These are phyloP conservation scores for Xylaria acuta DNA, from an alignment of 495 filamentous ascomycete genomes.

Conservation along the genomic window DNA sequence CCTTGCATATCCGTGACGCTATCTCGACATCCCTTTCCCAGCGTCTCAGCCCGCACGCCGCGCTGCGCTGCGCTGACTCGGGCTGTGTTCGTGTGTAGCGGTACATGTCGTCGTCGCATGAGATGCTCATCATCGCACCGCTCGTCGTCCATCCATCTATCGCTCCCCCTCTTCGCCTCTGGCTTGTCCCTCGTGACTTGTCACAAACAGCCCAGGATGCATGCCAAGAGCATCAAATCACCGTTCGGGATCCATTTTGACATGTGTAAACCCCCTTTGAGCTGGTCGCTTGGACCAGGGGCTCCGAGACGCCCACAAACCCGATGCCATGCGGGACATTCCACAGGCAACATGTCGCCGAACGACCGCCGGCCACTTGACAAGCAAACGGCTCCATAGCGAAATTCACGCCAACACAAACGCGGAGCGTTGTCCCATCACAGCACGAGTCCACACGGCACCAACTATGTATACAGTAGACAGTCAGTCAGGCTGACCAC, in stretches of 20 bases:
- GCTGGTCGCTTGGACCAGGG: conserved; percentile 8
- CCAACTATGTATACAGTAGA: background rate
- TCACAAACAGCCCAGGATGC: conserved; percentile 23
- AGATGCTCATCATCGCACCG: conserved; percentile 18
- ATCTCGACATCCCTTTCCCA: conserved; percentile 36
- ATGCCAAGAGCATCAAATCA: conserved; percentile 24
- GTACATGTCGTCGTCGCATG: conserved; percentile 14
- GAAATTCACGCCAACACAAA: conserved; percentile 23
- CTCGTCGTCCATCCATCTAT: conserved; percentile 9
- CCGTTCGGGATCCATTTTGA: conserved; percentile 18
- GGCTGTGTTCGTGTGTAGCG: conserved; percentile 9
- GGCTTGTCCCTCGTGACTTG: conserved; percentile 22
- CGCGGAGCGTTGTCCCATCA: conserved; percentile 1
- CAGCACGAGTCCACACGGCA: background rate
- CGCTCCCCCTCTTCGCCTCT: conserved; percentile 26
- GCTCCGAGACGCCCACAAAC: conserved; percentile 17
- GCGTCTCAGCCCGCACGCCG: conserved; percentile 25
- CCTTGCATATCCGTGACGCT: conserved; percentile 40
- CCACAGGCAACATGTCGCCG: conserved; percentile 23
- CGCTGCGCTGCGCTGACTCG: conserved; percentile 16
- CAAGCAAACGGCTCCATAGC: background rate
- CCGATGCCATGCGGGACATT: conserved; percentile 25
- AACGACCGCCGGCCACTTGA: background rate
- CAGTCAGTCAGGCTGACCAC: conserved; percentile 2
- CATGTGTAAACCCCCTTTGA: conserved; percentile 22